Evolutionary conservation across 345 rosid genomes (phyloP), one percentile per base, ranked within the genome.

Genomic region (Noccaea caerulescens): DNA sequence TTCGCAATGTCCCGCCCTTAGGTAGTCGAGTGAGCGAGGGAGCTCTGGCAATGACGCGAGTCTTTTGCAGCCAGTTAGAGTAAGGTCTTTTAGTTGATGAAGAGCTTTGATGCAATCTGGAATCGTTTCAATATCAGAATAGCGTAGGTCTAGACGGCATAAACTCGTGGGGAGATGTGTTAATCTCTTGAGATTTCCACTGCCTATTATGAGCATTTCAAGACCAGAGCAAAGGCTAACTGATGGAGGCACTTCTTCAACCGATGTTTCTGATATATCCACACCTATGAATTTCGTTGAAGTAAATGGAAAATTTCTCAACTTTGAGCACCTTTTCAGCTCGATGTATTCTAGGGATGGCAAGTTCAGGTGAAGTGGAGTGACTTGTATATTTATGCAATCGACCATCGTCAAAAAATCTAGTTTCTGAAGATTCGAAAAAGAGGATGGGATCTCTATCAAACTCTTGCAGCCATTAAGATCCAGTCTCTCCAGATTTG

Each of bases 401-500:
- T 7, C n/a, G 5, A 0, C 8, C 47, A 80, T 30, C 8, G 0
- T 7, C 55, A 80, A 14, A 4, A 0, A 2, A 10, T 53, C 11
- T 0, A 80, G 68, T 39, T 66, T 66, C 1, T 57, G 23, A 38
- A 68, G 74, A 18, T 61, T 0, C 13, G 7, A 3, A 41, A 71
- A 9, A 2, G 71, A 63, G 2, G 41, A 51, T 1, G 67, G 71
- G 69, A 73, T 13, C 39, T 62, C 63, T 46, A 13, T 53, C 63
- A 78, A 52, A 20, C 38, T 58, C 13, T 4, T 6, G 30, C 30
- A 27, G 30, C 30, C 30, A 27, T 2, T 27, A 2, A 27, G 30
- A 3, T 27, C 30, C 30, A 27, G 30, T 27, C 30, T 27, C 30
- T 27, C 30, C 30, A 27, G 30, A 27, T 27, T 27, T 27, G 30